Evolutionary conservation across 2,329 filamentous ascomycete genomes (phyloP), one percentile per base, ranked within the genome.

Genomic region (Clarireedia sp.): DNA sequence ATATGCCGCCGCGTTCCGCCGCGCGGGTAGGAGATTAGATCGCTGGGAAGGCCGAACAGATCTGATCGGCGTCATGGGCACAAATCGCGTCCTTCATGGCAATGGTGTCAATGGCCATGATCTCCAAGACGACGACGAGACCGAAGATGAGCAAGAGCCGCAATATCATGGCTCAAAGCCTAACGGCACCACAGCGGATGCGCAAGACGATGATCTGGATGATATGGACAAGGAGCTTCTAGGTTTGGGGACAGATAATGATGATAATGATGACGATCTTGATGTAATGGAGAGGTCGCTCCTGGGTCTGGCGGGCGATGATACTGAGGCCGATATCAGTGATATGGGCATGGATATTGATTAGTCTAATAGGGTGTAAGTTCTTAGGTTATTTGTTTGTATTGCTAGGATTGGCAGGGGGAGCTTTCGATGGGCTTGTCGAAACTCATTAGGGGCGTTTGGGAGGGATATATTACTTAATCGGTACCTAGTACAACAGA

Each of bases 1-100:
- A 1, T 85, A 88, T 56, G 79, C 82, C 3, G 81, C 86, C 10
- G 79, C 87, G 7, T 71, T 92, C 17, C 75, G 84, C 52, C 78
- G 86, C 16, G 77, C 78, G 1, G 73, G 77, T 19, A 78, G 89
- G 26, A 78, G 89, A 41, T 73, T 92, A n/a, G 74, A 79, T 51
- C 78, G 88, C 33, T 92, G 89, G 89, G 78, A 82, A 48, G 73
- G 73, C n/a, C 71, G 64, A 26, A 63, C 63, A 26, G 64, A 60
- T 43, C 29, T 60, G 1, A 62, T 67, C 14, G 65, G 65, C 38
- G 63, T 68, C 10, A 63, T 68, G 47, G 65, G 67, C 10, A 67
- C 66, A 2, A 66, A 61, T 43, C 62, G 65, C 45, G 56, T 65
- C 21, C 36, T 57, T 8, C 60, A 63, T 26, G 50, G 33, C 16